phyloP scores from a whole-genome alignment of 2,329 filamentous ascomycete genomes.

The Scytalidium lignicola region DNA sequence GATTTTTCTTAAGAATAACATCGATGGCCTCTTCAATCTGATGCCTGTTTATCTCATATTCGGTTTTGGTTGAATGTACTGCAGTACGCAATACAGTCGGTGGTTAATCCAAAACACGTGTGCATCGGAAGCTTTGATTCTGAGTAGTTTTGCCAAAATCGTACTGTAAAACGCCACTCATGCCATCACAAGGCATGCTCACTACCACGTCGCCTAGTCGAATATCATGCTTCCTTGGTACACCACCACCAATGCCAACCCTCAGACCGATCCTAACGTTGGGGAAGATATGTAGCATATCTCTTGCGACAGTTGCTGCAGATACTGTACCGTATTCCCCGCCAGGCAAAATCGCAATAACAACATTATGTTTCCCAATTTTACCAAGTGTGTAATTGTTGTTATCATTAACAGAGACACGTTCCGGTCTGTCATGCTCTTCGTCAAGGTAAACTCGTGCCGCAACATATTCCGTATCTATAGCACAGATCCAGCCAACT shows the following conservation, averaged over 20 bases:
- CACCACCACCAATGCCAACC: constrained; percentile 22
- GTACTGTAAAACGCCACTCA: constrained; percentile 27
- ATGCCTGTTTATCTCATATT: constrained; percentile 5
- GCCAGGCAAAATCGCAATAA: constrained; percentile 24
- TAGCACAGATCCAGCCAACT: constrained; percentile 41
- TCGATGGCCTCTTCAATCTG: constrained; percentile 12
- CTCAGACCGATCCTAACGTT: constrained; percentile 20
- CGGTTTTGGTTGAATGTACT: constrained; percentile 11
- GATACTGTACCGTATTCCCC: constrained; percentile 25
- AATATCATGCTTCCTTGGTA: constrained; percentile 28
- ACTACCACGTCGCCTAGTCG: constrained; percentile 31
- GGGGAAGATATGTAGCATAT: constrained; percentile 25
- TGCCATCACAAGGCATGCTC: constrained; percentile 11
- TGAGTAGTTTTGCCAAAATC: constrained; percentile 24
- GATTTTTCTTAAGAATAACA: constrained; percentile 15
- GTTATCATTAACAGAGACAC: constrained; percentile 13
- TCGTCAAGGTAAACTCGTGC: constrained; percentile 36
- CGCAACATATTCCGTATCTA: constrained; percentile 32
- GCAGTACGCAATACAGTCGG: constrained; percentile 15
- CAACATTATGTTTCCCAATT: constrained; percentile 27
- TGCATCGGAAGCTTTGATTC: constrained; percentile 11
- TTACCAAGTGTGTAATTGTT: constrained; percentile 28
- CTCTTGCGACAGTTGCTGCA: constrained; percentile 23
- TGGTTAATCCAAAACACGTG: constrained; percentile 4
- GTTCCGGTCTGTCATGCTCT: constrained; percentile 22